Evolutionary conservation across 495 filamentous ascomycete species (phyloP).

Genomic region (Penicillium riverlandense): DNA sequence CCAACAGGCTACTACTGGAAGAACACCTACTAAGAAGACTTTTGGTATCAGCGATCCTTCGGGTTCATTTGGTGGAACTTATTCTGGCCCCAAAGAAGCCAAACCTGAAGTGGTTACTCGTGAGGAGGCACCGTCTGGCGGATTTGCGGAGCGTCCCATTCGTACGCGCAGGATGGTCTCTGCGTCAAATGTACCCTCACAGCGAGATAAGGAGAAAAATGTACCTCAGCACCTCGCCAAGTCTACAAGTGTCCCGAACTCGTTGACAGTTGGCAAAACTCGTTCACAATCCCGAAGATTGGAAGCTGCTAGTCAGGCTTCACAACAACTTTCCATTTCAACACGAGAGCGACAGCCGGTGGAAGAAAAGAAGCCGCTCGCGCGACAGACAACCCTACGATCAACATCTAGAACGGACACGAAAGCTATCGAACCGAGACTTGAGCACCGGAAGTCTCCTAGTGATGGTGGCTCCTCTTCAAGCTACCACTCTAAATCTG

Average conservation of each 20-base stretch:
- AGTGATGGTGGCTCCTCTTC: slow-evolving; percentile 4
- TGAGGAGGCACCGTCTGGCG: slow-evolving; percentile 15
- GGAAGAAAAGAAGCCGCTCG: slow-evolving; percentile 9
- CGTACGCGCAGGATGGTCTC: slow-evolving; percentile 31
- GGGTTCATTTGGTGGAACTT: slow-evolving; percentile 5
- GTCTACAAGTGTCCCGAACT: slow-evolving; percentile 23
- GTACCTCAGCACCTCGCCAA: slow-evolving; percentile 19
- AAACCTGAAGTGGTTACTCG: slow-evolving; percentile 3
- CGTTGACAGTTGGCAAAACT: slow-evolving; percentile 38
- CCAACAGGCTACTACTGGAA: slow-evolving; percentile 32
- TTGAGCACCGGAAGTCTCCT: slow-evolving; percentile 9
- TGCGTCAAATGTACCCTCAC: slow-evolving; percentile 27
- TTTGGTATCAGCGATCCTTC: slow-evolving; percentile 22
- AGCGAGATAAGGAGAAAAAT: slow-evolving; percentile 24
- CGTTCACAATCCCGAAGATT: slow-evolving; percentile 38
- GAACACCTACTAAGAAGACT: slow-evolving; percentile 22
- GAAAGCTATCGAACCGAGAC: slow-evolving; percentile 3
- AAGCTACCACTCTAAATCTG: slow-evolving; percentile 3
- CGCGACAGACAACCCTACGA: slow-evolving; percentile 13
- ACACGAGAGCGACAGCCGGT: slow-evolving; percentile 16
- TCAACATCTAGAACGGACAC: slow-evolving; percentile 11
- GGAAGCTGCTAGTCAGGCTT: slow-evolving; percentile 25
- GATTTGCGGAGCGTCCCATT: slow-evolving; percentile 38
- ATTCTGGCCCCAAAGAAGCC: slow-evolving; percentile 13
- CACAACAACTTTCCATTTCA: slow-evolving; percentile 1